Base-by-base conservation (phyloP, 495 filamentous ascomycete genomes). In the Entonaema liquescens region DNA sequence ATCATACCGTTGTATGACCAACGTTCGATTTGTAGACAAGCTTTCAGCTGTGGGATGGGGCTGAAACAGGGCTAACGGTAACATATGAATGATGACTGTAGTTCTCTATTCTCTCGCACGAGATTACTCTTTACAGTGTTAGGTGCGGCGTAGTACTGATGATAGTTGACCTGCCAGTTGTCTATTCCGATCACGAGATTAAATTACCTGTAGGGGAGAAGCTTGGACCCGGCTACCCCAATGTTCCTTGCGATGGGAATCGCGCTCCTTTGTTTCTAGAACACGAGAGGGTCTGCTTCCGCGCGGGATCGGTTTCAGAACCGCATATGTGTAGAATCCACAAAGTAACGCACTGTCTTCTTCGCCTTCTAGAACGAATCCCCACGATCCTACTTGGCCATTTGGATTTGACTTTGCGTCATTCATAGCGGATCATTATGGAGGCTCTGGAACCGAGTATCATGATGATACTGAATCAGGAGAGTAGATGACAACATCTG, bases 401-500 rank as follows among this genome's bases (percentile, higher is more conserved):
- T 53, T 47, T 53, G 25, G 25, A 5, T 17, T 53, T 13, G 25
- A n/a, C 49, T 15, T 53, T n/a, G 23, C 49, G 49, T 53, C 26
- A 17, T 53, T 12, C 49, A 26, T 3, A 15, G 49, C 4, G 49
- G 26, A 15, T 8, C 49, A 53, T 2, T 17, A 29, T n/a, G 12
- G 25, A 53, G 49, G 25, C 25, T 56, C 56, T 44, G 26, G 29
- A 15, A 44, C 47, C 56, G 29, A 12, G 15, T 36, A 66, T 55
- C 42, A 42, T 0, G 17, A 58, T 47, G 35, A 8, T 26, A 60
- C 55, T 29, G 56, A 58, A 71, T 66, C 31, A 50, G 56, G 38
- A 49, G 62, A 21, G 53, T 25, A 56, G 13, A 36, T 19, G 44
- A 40, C 25, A 54, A 12, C 36, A 28, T 8, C 5, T 49, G 28